Conservation (phyloP, 768 basidiomycete species). For the Trametes cingulata region DNA sequence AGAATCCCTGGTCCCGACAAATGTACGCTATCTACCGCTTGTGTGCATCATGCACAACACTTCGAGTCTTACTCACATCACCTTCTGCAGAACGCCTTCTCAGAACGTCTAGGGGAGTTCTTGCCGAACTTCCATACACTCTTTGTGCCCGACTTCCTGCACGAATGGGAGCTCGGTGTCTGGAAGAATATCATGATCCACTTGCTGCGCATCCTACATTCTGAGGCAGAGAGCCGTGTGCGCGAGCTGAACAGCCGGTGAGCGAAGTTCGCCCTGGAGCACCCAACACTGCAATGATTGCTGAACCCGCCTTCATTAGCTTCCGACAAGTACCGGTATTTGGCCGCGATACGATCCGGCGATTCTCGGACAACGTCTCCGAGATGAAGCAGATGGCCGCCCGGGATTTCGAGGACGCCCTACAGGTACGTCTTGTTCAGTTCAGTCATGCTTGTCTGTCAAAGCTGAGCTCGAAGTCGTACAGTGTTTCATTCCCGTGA, state of each 20-base stretch:
- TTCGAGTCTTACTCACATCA: too few relatives aligned
- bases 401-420: slow-evolving; percentile 31
- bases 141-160: slow-evolving; percentile 34
- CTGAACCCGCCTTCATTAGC: slow-evolving; percentile 2
- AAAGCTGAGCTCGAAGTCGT: neutral
- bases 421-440: slow-evolving; percentile 1
- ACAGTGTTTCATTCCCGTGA: slow-evolving; percentile 16
- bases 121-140: slow-evolving; percentile 30
- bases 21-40: slow-evolving; percentile 1
- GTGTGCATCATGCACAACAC: neutral
- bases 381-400: slow-evolving; percentile 30
- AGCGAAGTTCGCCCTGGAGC: neutral
- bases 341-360: slow-evolving; percentile 27
- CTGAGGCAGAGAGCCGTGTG: neutral
- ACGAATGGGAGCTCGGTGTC: slow-evolving; percentile 36
- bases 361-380: slow-evolving; percentile 25
- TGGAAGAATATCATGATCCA: slow-evolving; percentile 29
- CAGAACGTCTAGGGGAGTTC: slow-evolving; percentile 15
- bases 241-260: slow-evolving; percentile 21
- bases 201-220: slow-evolving; percentile 25
- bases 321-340: slow-evolving; percentile 30
- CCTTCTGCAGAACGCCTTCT: slow-evolving; percentile 37
- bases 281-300: neutral
- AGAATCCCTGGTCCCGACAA: slow-evolving; percentile 26
- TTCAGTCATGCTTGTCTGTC: neutral